Base-by-base conservation (phyloP, 495 filamentous ascomycete species). In the Saxophila tyrrhenica region DNA sequence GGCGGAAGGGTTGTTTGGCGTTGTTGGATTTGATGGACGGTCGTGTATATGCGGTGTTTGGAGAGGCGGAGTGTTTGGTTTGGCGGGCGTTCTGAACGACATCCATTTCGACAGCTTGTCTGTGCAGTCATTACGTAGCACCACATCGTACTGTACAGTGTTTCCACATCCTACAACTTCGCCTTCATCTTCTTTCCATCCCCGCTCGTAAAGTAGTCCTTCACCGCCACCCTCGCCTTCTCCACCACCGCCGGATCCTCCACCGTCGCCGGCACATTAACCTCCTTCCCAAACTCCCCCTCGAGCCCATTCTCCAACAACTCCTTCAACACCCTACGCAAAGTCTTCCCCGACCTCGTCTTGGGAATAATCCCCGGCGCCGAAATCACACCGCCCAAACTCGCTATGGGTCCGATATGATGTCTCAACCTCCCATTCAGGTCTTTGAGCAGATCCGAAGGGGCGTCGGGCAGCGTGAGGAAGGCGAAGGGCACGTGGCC, bases 401-500 rank as follows among this genome's bases (percentile, higher is more conserved):
- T 78, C 0, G 90, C 90, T 54, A 96, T 95, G 9, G 86, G 80
- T 15, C 90, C 90, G 32, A 96, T 92, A 63, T 92, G 86, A 25
- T 76, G 75, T n/a, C 87, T 80, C 5, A 61, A n/a, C 38, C 55
- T 44, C 1, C 21, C 48, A 48, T 61, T 61, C 3, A 96, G 81
- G 0, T 78, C 72, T 8, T 59, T 65, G 11, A 92, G 75, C 62
- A 81, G 72, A 2, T 63, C 50, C 15, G 65, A 69, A 0, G 75
- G 69, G 1, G 72, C 54, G 20, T 72, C 67, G 0, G 68, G 71
- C 32, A 79, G 74, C 0, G 82, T 81, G 51, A 94, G 73, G 62
- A 96, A 92, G 11, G 89, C 90, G 61, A 96, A 94, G 0, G 90
- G 90, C 5, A 95, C 76, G 61, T 91, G 86, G 43, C 90, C 90